Conservation (phyloP, 129 eudicot genomes). For the Chrysanthemum lavandulifolium region DNA sequence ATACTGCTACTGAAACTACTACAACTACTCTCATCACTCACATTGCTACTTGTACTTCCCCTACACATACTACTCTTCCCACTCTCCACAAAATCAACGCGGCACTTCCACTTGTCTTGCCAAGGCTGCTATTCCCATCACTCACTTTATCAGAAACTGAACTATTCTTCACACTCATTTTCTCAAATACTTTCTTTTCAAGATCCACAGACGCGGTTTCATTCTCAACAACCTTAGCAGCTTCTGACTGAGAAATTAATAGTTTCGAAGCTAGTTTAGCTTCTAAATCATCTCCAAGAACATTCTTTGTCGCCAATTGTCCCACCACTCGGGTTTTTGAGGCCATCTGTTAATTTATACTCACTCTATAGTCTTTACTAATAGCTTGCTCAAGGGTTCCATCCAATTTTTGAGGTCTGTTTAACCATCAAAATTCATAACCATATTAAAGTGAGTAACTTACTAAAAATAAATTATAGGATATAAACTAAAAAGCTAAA, state of each 20-base stretch:
- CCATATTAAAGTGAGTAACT: slow-evolving; percentile 2
- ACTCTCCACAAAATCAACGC: slow-evolving; percentile 37
- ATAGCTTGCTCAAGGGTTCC: too few species aligned
- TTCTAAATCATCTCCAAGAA: slow-evolving; percentile 27
- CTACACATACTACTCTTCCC: slow-evolving; percentile 59
- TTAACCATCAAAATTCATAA: background rate
- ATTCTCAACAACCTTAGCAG: background rate
- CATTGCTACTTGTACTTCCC: slow-evolving; percentile 54
- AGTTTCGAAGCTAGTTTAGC: slow-evolving; percentile 31
- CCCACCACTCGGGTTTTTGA: slow-evolving; percentile 30
- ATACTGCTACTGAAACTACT: slow-evolving; percentile 67
- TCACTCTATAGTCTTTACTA: too few species aligned
- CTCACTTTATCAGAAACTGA: slow-evolving; percentile 48
- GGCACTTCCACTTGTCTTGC: slow-evolving; percentile 55
- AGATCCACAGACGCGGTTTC: slow-evolving; percentile 27
- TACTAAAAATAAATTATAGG: background rate
- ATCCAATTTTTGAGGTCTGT: too few species aligned
- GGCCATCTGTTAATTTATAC: slow-evolving; percentile 31
- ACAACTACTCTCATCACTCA: slow-evolving; percentile 74
- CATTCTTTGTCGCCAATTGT: slow-evolving; percentile 4
- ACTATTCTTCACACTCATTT: slow-evolving; percentile 40
- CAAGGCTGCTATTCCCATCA: slow-evolving; percentile 33
- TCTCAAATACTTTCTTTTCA: slow-evolving; percentile 42
- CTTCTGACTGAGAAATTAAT: slow-evolving; percentile 22
- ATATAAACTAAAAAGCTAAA: background rate